A percentile compares a stretch with the other conserved stretches of the same genome.
Conservation (phyloP, 106 monocot species). For the Alisma plantagoaquatica region DNA sequence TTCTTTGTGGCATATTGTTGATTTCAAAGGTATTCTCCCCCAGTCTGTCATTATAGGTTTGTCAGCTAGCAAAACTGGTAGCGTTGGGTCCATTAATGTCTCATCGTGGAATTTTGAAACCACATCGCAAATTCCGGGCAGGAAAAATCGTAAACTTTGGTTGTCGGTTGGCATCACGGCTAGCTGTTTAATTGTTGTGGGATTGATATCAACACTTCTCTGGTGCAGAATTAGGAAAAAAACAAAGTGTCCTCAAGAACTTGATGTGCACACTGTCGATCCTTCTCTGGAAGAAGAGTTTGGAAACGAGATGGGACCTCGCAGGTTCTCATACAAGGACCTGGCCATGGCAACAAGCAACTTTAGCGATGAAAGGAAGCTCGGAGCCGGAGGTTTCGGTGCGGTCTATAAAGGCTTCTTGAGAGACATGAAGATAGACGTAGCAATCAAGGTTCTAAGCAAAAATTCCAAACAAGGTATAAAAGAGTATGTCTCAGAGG, state of each 20-base stretch:
- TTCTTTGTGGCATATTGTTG: conserved; percentile 21
- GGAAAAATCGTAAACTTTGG: neutral
- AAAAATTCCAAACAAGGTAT: conserved; percentile 5
- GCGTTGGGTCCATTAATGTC: neutral
- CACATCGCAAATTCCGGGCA: neutral
- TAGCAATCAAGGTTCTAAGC: conserved; percentile 8
- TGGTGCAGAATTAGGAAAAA: neutral
- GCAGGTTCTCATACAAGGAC: conserved; percentile 8
- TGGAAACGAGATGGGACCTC: conserved; percentile 2
- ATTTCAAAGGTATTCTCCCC: conserved; percentile 29
- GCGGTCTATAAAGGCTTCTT: conserved; percentile 12
- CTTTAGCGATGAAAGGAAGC: conserved; percentile 5
- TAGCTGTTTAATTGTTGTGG: no score
- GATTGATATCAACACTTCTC: no score
- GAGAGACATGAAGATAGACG: neutral
- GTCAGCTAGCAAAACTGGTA: conserved; percentile 9
- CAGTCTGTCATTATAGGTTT: conserved; percentile 46
- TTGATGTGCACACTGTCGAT: neutral
- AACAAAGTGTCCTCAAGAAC: neutral
- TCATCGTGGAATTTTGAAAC: neutral
- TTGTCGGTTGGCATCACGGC: neutral
- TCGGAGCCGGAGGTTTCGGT: conserved; percentile 15
- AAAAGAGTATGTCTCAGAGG: conserved; percentile 14
- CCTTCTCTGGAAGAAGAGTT: neutral
- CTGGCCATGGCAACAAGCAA: conserved; percentile 6